Percentiles rank a stretch among this genome's conserved stretches.
phyloP scores from a whole-genome alignment of 2,329 filamentous ascomycete species.

The Aaosphaeria arxii region DNA sequence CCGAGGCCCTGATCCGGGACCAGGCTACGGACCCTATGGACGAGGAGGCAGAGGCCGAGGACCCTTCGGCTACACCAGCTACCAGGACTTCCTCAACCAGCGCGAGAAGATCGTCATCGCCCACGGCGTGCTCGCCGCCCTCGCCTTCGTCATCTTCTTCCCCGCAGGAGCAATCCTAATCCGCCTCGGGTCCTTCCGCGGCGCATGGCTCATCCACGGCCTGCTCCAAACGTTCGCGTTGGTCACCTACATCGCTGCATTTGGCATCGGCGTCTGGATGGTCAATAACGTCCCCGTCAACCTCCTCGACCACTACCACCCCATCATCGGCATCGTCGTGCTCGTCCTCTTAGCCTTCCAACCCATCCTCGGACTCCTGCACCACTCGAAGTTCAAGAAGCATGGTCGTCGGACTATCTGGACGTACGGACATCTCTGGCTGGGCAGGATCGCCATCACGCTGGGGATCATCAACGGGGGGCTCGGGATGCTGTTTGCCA shows the following conservation, averaged over 20 bases:
- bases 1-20: neutral
- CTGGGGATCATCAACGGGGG: conserved; percentile 57
- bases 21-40: neutral
- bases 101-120: conserved; percentile 32
- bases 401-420: conserved; percentile 43
- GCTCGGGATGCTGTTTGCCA: conserved; percentile 41
- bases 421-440: conserved; percentile 53
- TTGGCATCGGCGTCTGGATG: conserved; percentile 52
- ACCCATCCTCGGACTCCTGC: conserved; percentile 49
- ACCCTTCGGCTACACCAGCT: conserved; percentile 3
- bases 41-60: conserved; percentile 1
- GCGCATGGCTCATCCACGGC: conserved; percentile 42
- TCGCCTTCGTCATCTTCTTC: conserved; percentile 45
- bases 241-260: conserved; percentile 46
- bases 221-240: conserved; percentile 49
- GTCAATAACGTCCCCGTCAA: conserved; percentile 32
- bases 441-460: conserved; percentile 49
- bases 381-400: conserved; percentile 51
- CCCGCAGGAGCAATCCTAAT: conserved; percentile 44
- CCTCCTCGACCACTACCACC: conserved; percentile 42
- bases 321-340: conserved; percentile 53
- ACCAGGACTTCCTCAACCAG: neutral
- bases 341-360: conserved; percentile 53
- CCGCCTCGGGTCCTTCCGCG: conserved; percentile 39
- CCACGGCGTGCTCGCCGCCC: conserved; percentile 41